Evolutionary conservation across 2,329 filamentous ascomycete species (phyloP), one percentile per base, ranked within the genome.

Genomic region (Stachybotrys chartarum): DNA sequence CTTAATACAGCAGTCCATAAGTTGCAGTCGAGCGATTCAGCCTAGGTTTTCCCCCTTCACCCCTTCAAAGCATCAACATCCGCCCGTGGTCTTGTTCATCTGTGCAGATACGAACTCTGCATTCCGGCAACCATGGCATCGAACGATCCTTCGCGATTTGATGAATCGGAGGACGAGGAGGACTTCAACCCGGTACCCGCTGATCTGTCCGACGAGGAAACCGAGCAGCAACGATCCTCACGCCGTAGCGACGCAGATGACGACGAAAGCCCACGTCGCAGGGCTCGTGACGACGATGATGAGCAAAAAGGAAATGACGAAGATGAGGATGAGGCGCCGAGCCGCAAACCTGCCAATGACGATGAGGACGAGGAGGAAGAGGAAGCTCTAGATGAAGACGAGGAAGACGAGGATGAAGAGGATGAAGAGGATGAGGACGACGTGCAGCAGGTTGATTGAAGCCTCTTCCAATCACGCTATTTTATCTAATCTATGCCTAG

Each of bases 161-260:
- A 83, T 64, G 83, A 86, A 58, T 86, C 82, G 57, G 87, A 90
- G 55, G 90, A 94, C 52, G 91, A 95, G 63, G 86, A 89, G 58
- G 88, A 93, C 70, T 96, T 97, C 80, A 96, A 96, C 70, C 92
- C 91, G 52, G 84, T 81, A 51, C 86, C 87, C 18, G 87, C 83
- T 57, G 83, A 90, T 56, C 66, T 83, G 39, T 94, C 89, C 3
- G 90, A 93, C 61, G 85, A 73, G 6, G 72, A 74, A 53, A 67
- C 66, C 24, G 72, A 74, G 6, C 70, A 72, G 16, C 18, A 78
- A 32, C 54, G 54, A 17, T 57, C 58, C 32, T 63, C 62, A 77
- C 83, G 62, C 50, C 71, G 69, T 54, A 75, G 69, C 51, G 64
- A 63, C 39, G 66, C 71, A 7, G 68, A 68, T 16, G 70, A 71